A percentile compares a stretch with the other conserved stretches of the same genome.
These are phyloP conservation scores for Russula dissimulans DNA, from an alignment of 768 basidiomycete species.

Conservation along the genomic window DNA sequence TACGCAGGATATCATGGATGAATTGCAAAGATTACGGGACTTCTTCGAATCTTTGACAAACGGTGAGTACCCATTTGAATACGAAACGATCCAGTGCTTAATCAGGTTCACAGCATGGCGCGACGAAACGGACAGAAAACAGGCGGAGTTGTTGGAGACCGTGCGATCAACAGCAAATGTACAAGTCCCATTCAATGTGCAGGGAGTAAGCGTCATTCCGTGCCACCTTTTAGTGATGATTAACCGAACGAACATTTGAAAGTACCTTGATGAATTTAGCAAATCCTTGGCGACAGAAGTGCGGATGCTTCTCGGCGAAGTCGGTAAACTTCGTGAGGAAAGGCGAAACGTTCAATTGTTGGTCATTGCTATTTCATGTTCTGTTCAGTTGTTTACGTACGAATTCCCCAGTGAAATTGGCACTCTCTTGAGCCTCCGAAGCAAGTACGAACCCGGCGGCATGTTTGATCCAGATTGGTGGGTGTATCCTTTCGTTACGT, in stretches of 20 bases:
- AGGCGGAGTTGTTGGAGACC: constrained; percentile 56
- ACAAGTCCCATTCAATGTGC: constrained; percentile 77
- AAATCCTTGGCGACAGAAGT: constrained; percentile 77
- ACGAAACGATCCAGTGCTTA: background rate
- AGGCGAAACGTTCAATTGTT: constrained; percentile 71
- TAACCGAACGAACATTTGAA: background rate
- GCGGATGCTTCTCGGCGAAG: constrained; percentile 72
- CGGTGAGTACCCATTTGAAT: constrained; percentile 31
- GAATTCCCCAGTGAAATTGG: constrained; percentile 57
- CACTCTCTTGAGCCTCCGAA: constrained; percentile 54
- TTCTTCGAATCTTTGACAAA: constrained; percentile 47
- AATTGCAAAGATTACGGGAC: constrained; percentile 45
- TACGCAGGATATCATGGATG: constrained; percentile 51
- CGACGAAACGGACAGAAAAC: constrained; percentile 53
- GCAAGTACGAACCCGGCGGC: constrained; percentile 77
- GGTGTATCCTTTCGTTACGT: background rate
- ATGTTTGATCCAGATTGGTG: constrained; percentile 81
- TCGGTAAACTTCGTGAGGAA: constrained; percentile 75
- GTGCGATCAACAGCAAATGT: constrained; percentile 64
- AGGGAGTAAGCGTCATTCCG: constrained; percentile 47
- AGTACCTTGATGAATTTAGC: constrained; percentile 87
- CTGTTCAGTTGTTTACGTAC: background rate
- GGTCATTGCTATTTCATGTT: constrained; percentile 24
- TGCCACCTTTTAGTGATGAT: background rate
- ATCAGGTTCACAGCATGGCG: constrained; percentile 45